phyloP scores from a whole-genome alignment of 2,329 filamentous ascomycete species.

The Periconia digitata region DNA sequence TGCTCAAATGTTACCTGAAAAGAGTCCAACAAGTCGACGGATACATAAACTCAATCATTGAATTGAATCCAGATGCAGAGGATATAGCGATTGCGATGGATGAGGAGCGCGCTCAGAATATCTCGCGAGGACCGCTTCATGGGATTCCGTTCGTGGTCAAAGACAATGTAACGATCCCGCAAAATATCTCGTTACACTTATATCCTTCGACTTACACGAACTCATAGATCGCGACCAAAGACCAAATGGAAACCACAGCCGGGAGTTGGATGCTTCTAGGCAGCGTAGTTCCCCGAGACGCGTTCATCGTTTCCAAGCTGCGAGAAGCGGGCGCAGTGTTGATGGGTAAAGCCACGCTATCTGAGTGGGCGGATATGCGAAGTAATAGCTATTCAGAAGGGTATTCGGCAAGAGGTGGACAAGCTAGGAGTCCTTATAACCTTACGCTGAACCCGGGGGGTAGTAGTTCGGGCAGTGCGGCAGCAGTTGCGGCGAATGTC shows the following conservation, averaged over 20 bases:
- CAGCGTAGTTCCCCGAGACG: constrained; percentile 67
- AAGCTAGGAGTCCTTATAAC: constrained; percentile 60
- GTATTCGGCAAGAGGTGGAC: constrained; percentile 35
- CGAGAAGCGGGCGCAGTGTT: constrained; percentile 68
- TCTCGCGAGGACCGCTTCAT: constrained; percentile 66
- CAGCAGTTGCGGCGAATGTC: constrained; percentile 65
- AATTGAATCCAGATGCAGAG: constrained; percentile 69
- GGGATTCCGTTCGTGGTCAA: constrained; percentile 77
- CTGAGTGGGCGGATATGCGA: constrained; percentile 65
- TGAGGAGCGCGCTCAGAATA: constrained; percentile 58
- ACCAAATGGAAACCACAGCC: constrained; percentile 73
- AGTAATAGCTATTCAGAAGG: constrained; percentile 39
- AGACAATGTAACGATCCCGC: constrained; percentile 47
- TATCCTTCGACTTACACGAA: neutral
- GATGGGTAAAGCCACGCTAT: constrained; percentile 70
- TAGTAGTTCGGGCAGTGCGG: constrained; percentile 67
- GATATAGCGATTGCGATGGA: constrained; percentile 64
- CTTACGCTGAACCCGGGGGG: constrained; percentile 67
- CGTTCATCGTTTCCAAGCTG: constrained; percentile 62
- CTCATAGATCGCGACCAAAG: constrained; percentile 53
- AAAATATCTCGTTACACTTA: neutral
- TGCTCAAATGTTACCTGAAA: constrained; percentile 50
- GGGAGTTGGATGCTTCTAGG: constrained; percentile 69
- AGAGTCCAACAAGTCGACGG: constrained; percentile 63
- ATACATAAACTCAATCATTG: constrained; percentile 65